Evolutionary conservation across 208 protist genomes (phyloP).

Genomic region (Leishmania mexicana): DNA sequence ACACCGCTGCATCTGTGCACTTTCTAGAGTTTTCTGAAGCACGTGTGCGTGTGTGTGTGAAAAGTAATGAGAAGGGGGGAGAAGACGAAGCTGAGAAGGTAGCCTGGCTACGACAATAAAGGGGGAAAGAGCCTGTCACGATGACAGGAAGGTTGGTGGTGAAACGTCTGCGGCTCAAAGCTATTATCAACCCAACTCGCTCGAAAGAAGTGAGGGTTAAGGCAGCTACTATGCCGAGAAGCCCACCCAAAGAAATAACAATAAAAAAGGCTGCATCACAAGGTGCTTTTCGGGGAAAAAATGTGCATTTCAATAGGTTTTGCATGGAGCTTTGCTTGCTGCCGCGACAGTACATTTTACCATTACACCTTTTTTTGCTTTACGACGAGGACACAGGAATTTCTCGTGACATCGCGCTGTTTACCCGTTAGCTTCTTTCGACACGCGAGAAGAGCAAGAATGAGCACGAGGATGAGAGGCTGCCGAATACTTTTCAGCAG

Average conservation of each 20-base stretch:
- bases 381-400: background rate
- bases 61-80: background rate
- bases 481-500: background rate
- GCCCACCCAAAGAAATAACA: too few species aligned
- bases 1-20: slow-evolving; percentile 21
- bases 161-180: background rate
- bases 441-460: background rate
- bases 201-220: background rate
- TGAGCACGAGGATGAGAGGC: background rate
- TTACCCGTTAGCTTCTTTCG: background rate
- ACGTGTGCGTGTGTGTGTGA: background rate
- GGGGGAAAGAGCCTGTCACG: background rate
- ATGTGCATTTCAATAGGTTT: too few species aligned
- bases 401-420: background rate
- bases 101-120: background rate
- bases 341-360: background rate
- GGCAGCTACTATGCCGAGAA: background rate
- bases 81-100: background rate
- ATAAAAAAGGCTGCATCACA: background rate
- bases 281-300: background rate
- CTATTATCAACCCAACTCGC: background rate
- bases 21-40: slow-evolving; percentile 8
- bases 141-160: too few species aligned
- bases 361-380: background rate
- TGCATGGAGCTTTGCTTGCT: too few species aligned